Evolutionary conservation across 2,329 filamentous ascomycete species (phyloP).

Genomic region (Alternaria panax): DNA sequence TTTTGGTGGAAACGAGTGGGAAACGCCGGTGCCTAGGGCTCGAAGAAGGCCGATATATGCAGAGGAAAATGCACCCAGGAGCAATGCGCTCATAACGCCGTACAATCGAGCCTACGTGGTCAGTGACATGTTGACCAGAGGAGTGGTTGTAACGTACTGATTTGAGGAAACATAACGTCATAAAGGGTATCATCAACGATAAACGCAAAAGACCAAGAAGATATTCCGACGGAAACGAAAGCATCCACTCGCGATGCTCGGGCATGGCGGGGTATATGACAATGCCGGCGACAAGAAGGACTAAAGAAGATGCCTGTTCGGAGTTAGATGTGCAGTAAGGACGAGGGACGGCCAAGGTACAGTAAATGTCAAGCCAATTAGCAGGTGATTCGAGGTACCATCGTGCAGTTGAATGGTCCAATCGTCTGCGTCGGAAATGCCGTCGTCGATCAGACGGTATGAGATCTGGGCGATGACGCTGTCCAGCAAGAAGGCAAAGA

Average conservation of each 20-base stretch:
- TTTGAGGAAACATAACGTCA: slow-evolving; percentile 46
- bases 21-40: slow-evolving; percentile 43
- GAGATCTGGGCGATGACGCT: slow-evolving; percentile 33
- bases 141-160: slow-evolving; percentile 33
- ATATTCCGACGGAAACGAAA: slow-evolving; percentile 43
- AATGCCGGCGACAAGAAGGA: slow-evolving; percentile 40
- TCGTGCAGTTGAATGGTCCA: slow-evolving; percentile 35
- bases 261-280: slow-evolving; percentile 41
- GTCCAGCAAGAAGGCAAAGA: slow-evolving; percentile 40
- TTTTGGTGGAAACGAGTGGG: slow-evolving; percentile 45
- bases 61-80: slow-evolving; percentile 44
- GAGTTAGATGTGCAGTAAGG: slow-evolving; percentile 22
- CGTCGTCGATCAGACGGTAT: slow-evolving; percentile 40
- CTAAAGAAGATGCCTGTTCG: slow-evolving; percentile 38
- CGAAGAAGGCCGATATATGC: slow-evolving; percentile 45
- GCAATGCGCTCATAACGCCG: slow-evolving; percentile 45
- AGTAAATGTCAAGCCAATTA: slow-evolving; percentile 41
- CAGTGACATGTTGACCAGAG: slow-evolving; percentile 10
- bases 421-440: slow-evolving; percentile 31
- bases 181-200: slow-evolving; percentile 49
- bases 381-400: slow-evolving; percentile 36
- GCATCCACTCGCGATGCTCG: slow-evolving; percentile 47
- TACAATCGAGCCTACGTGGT: slow-evolving; percentile 40
- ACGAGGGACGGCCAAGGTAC: slow-evolving; percentile 20
- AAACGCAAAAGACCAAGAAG: slow-evolving; percentile 45